Evolutionary conservation across 495 filamentous ascomycete genomes (phyloP), one percentile per base, ranked within the genome.

Genomic region (Daldinia grandis): DNA sequence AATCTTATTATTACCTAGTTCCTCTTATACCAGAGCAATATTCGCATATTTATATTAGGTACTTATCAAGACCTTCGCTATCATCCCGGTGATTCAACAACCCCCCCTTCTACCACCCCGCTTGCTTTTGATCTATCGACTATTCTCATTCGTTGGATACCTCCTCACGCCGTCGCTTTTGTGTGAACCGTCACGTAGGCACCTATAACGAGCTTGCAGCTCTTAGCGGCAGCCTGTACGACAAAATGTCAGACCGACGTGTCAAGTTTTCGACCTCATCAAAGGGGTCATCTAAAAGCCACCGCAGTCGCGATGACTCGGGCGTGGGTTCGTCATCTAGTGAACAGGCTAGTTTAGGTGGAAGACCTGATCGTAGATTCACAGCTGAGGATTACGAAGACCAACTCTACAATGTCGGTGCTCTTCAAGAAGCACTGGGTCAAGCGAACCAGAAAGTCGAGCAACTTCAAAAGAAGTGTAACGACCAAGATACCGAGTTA

Each of bases 291-390:
- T 51, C 66, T 14, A 74, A 58, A 47, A 33, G 64, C 37, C 47
- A 62, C 47, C 71, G 62, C 37, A 60, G 58, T 63, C 55, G 58
- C 53, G 75, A 72, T 31, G 76, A 78, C 71, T 78, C 76, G 38
- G 76, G 76, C 24, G 44, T 78, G 30, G 76, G 76, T 64, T 78
- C 76, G 51, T 78, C 70, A 49, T 76, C 75, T 63, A 77, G 76
- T 66, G 74, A 70, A 33, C 76, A 74, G 44, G 71, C 68, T 64
- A 74, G 74, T 44, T 47, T 69, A 33, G 73, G 74, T 54, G 74
- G 74, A 60, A 76, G 70, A 74, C 69, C 66, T 71, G 76, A 78
- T 55, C 74, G 75, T 42, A 69, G 62, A 62, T 78, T 78, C 57
- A 78, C 76, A 68, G 68, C 62, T 17, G 69, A 71, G 61, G 76